A percentile compares a stretch with the other conserved stretches of the same genome.
phyloP scores from a whole-genome alignment of 257 asterid genomes.

The Scutellaria galericulata region DNA sequence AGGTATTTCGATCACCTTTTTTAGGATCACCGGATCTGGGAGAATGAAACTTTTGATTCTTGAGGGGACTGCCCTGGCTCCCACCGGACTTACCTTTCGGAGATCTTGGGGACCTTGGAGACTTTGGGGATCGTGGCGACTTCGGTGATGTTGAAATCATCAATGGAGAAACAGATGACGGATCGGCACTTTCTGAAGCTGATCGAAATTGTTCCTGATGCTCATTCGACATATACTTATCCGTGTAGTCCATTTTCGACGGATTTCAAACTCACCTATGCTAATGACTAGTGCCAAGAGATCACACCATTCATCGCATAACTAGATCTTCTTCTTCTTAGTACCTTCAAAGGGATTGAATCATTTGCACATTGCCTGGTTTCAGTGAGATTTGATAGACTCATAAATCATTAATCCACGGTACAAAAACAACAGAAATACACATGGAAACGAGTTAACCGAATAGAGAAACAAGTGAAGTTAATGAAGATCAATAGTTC shows the following conservation, averaged over 20 bases:
- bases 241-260: conserved; percentile 51
- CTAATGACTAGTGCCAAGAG: background rate
- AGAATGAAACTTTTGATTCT: conserved; percentile 57
- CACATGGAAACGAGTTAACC: background rate
- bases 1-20: conserved; percentile 55
- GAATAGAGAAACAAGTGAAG: background rate
- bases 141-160: conserved; percentile 48
- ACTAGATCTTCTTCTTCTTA: conserved; percentile 6
- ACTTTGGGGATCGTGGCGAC: conserved; percentile 60
- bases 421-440: background rate
- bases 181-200: conserved; percentile 66
- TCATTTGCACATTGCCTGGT: conserved; percentile 13
- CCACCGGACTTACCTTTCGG: conserved; percentile 45
- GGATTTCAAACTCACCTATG: background rate
- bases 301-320: conserved; percentile 1
- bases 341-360: conserved; percentile 22
- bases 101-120: conserved; percentile 49
- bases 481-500: background rate
- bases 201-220: conserved; percentile 60
- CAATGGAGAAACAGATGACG: conserved; percentile 51
- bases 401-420: conserved; percentile 20
- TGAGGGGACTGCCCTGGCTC: conserved; percentile 58
- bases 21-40: conserved; percentile 67
- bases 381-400: conserved; percentile 21
- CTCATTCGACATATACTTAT: conserved; percentile 53